A percentile compares a stretch with the other conserved stretches of the same genome.
Conservation (phyloP, 2,329 filamentous ascomycete species). For the Beauveria australis region DNA sequence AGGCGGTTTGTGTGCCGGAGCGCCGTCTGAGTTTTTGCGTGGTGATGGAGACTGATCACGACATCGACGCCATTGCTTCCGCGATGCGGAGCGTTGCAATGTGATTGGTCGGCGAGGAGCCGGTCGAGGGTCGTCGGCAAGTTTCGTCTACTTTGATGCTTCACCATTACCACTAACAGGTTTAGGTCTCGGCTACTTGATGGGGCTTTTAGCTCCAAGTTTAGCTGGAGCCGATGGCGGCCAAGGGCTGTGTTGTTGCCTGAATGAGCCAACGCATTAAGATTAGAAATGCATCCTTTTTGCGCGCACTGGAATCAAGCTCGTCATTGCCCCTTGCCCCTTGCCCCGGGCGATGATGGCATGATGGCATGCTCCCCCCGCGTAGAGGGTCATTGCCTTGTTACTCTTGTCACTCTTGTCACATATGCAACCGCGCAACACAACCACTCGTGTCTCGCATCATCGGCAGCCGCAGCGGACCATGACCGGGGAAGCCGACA, state of each 20-base stretch:
- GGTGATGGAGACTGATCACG: slow-evolving; percentile 37
- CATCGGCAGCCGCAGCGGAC: neutral
- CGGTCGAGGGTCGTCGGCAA: slow-evolving; percentile 7
- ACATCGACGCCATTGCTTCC: slow-evolving; percentile 45
- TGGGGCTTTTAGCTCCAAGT: slow-evolving; percentile 8
- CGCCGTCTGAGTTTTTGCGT: slow-evolving; percentile 14
- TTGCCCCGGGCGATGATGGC: neutral
- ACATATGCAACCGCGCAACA: neutral
- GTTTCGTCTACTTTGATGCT: neutral
- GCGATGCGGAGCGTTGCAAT: slow-evolving; percentile 26
- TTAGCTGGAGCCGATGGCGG: slow-evolving; percentile 1
- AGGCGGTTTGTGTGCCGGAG: neutral
- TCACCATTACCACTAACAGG: neutral
- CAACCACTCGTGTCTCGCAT: neutral
- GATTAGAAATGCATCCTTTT: slow-evolving; percentile 7
- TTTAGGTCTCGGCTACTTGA: neutral
- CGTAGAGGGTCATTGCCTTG: neutral
- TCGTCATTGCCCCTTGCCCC: slow-evolving; percentile 7
- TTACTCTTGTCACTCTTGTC: neutral
- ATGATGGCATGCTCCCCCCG: neutral
- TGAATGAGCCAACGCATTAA: slow-evolving; percentile 5
- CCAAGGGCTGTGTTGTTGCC: slow-evolving; percentile 7
- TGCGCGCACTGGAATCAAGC: neutral
- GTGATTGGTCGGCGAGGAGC: slow-evolving; percentile 27
- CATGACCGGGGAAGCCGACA: neutral